A percentile compares a stretch with the other conserved stretches of the same genome.
phyloP scores from a whole-genome alignment of 169 alveolate species.

The Cryptosporidium ryanae region DNA sequence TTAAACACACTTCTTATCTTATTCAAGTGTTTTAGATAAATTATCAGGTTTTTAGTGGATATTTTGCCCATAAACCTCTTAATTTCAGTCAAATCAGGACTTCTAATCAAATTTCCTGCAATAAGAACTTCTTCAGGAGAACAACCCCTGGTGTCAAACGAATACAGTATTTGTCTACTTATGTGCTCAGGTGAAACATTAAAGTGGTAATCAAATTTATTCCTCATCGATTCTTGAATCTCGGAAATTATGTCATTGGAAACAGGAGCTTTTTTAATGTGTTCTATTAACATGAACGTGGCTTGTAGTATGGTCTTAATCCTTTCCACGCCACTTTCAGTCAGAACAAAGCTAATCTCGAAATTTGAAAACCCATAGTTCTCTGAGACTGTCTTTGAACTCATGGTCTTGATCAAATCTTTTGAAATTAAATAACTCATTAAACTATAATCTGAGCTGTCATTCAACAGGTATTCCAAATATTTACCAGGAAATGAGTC shows the following conservation, averaged over 20 bases:
- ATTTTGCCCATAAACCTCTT: no score
- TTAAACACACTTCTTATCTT: no score
- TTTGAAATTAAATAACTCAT: neutral
- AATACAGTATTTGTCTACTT: constrained; percentile 6
- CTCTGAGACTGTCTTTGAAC: neutral
- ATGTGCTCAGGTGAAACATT: constrained; percentile 34
- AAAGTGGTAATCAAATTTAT: constrained; percentile 37
- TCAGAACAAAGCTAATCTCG: constrained; percentile 28
- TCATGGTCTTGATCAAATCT: constrained; percentile 32
- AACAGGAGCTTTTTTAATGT: constrained; percentile 22
- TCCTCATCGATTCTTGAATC: constrained; percentile 18
- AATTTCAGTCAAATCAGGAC: constrained; percentile 1
- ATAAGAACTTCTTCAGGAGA: constrained; percentile 62
- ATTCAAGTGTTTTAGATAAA: no score
- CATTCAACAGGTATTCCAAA: constrained; percentile 32
- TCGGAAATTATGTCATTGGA: neutral
- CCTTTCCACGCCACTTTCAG: constrained; percentile 17
- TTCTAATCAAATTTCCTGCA: constrained; percentile 30
- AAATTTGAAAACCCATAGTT: constrained; percentile 34
- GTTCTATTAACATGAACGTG: constrained; percentile 24
- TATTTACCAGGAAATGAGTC: constrained; percentile 34
- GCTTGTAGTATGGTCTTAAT: constrained; percentile 25
- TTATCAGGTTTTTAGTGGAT: no score
- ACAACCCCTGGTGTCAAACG: constrained; percentile 48
- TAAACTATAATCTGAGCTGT: constrained; percentile 16